phyloP scores from a whole-genome alignment of 2,329 filamentous ascomycete species.

The Fusarium falciforme region DNA sequence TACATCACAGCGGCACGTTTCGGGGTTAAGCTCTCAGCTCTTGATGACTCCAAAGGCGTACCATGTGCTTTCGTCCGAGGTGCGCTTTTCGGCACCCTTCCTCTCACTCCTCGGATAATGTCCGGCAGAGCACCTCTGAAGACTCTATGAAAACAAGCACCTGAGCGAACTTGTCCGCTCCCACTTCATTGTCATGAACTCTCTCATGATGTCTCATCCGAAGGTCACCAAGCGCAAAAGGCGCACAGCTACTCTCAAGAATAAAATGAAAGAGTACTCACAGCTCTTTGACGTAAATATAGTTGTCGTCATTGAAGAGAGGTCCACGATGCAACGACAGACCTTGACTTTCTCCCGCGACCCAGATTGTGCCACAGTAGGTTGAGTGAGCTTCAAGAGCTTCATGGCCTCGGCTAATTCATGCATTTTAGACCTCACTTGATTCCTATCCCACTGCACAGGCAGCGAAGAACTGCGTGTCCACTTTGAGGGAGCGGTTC shows the following conservation, averaged over 20 bases:
- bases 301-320: constrained; percentile 1
- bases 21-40: neutral
- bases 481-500: neutral
- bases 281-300: constrained; percentile 7
- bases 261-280: constrained; percentile 11
- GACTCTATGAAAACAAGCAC: neutral
- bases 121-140: neutral
- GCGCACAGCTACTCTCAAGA: constrained; percentile 9
- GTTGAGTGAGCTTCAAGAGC: neutral
- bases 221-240: constrained; percentile 8
- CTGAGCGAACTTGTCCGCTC: neutral
- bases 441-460: neutral
- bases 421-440: neutral
- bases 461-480: neutral
- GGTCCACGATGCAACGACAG: neutral
- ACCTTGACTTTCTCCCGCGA: neutral
- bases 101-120: neutral
- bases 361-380: neutral
- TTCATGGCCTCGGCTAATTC: neutral
- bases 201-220: neutral
- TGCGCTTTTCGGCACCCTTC: neutral
- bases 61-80: neutral
- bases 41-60: neutral
- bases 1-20: neutral
- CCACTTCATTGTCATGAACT: neutral